Base-by-base conservation (phyloP, 192 early-diverging fungal genomes). In the Fimicolochytrium jonesii region DNA sequence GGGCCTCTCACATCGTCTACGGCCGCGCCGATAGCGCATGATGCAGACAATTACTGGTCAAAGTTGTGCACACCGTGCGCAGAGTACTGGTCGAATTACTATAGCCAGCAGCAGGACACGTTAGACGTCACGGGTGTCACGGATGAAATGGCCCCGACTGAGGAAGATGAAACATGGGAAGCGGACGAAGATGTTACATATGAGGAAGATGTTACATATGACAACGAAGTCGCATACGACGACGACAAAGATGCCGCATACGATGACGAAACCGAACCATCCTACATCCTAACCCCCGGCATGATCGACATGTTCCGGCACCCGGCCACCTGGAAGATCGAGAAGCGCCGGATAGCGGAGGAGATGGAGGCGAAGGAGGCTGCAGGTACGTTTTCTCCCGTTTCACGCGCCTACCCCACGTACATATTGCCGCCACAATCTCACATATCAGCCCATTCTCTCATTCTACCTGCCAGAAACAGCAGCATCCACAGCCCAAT, bases 301-400 rank as follows among this genome's bases (percentile, higher is more conserved):
- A 59, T 59, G 57, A 59, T 59, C 30, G 57, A 37, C 15, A 59
- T 59, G n/a, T 59, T 59, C 29, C 42, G 43, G 26, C 57, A 59
- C 28, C 46, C 57, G 0, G 57, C 43, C 26, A 43, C n/a, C 13
- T 59, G 57, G 57, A 59, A 55, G 34, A 13, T 11, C 10, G 33
- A 55, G 26, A 55, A 55, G 26, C 33, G 33, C 7, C 15, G 13
- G 25, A 22, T 15, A 4, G 18, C n/a, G 11, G 53, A 30, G 15
- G 53, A 55, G 35, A 15, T 22, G 17, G 53, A 55, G 36, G n/a
- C 15, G 26, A 55, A 55, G 35, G 53, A 36, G 34, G n/a, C n/a
- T n/a, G n/a, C n/a, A n/a, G n/a, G n/a, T n/a, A n/a, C n/a, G n/a
- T n/a, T n/a, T n/a, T n/a, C n/a, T n/a, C n/a, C n/a, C n/a, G n/a